Conservation (phyloP, 1,284 basidiomycete genomes). For the Flammula alnicola region DNA sequence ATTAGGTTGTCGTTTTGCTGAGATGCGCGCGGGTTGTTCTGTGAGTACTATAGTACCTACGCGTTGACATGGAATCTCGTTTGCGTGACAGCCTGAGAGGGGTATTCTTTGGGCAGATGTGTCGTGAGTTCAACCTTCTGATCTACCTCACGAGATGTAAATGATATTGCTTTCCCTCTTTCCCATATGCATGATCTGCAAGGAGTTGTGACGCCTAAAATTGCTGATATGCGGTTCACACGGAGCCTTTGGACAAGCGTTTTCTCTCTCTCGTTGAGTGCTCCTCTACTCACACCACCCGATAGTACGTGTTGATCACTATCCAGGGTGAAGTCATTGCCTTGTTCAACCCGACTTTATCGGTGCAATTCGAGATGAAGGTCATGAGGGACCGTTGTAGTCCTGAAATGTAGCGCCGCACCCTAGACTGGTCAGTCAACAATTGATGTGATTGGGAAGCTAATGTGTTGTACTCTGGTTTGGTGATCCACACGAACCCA, state of each 20-base stretch:
- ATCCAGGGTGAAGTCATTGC: constrained; percentile 13
- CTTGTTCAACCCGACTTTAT: too few species aligned
- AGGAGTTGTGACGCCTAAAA: constrained; percentile 9
- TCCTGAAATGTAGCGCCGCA: too few species aligned
- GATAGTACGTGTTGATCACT: constrained; percentile 21
- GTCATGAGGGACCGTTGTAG: too few species aligned
- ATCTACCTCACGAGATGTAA: constrained; percentile 44
- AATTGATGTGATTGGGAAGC: too few species aligned
- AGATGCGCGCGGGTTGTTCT: constrained; percentile 35
- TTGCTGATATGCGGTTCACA: constrained; percentile 1
- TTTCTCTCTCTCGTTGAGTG: constrained; percentile 18
- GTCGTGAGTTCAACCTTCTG: constrained; percentile 55
- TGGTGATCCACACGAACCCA: too few species aligned
- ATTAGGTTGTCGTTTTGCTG: constrained; percentile 42
- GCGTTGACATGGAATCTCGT: constrained; percentile 24
- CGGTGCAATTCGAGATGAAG: background rate
- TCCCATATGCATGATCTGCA: constrained; percentile 14
- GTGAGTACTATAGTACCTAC: constrained; percentile 31
- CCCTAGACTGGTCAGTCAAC: too few species aligned
- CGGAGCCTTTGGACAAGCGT: background rate
- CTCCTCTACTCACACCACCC: constrained; percentile 12
- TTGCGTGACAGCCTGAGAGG: constrained; percentile 31
- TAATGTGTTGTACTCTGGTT: too few species aligned
- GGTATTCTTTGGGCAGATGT: constrained; percentile 31
- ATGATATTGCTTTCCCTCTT: constrained; percentile 43